A percentile compares a stretch with the other conserved stretches of the same genome.
phyloP scores from a whole-genome alignment of 495 filamentous ascomycete species.

The Coniosporium apollinis region DNA sequence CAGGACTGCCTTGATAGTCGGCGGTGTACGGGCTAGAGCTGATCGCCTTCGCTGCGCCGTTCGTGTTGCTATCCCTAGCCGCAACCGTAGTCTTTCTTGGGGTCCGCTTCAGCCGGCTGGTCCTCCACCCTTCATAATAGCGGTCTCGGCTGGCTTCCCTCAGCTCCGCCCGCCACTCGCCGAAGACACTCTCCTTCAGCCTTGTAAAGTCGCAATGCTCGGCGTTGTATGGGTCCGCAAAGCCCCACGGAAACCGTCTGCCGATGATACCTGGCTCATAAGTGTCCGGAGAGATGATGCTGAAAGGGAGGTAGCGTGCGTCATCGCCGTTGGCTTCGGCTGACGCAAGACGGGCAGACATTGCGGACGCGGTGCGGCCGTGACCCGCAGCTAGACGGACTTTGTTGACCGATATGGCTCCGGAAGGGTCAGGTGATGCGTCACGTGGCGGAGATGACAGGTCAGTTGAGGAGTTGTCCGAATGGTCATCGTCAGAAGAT shows the following conservation, averaged over 20 bases:
- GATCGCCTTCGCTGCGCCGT: too few species aligned
- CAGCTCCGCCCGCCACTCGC: constrained; percentile 80
- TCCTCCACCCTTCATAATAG: constrained; percentile 97
- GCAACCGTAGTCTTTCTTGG: too few species aligned
- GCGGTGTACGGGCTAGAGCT: too few species aligned
- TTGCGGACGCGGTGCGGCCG: constrained; percentile 12
- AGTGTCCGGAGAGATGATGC: constrained; percentile 49
- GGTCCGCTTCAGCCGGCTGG: constrained; percentile 35
- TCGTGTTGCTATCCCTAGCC: too few species aligned
- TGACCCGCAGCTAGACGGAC: constrained; percentile 5
- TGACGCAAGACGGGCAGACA: constrained; percentile 3
- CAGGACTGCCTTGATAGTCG: too few species aligned
- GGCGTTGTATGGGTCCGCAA: constrained; percentile 78
- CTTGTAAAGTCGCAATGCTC: constrained; percentile 90
- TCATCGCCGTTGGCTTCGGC: constrained; percentile 1
- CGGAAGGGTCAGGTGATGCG: constrained; percentile 10
- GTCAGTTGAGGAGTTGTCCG: constrained; percentile 16
- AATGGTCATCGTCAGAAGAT: constrained; percentile 11
- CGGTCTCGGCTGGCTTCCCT: constrained; percentile 80
- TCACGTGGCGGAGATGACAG: constrained; percentile 7
- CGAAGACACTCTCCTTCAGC: constrained; percentile 81
- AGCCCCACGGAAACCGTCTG: constrained; percentile 87
- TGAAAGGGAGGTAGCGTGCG: constrained; percentile 41
- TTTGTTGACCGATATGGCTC: constrained; percentile 5
- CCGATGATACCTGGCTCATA: constrained; percentile 35